Base-by-base conservation (phyloP, 768 basidiomycete genomes). In the Termitomyces sp. region DNA sequence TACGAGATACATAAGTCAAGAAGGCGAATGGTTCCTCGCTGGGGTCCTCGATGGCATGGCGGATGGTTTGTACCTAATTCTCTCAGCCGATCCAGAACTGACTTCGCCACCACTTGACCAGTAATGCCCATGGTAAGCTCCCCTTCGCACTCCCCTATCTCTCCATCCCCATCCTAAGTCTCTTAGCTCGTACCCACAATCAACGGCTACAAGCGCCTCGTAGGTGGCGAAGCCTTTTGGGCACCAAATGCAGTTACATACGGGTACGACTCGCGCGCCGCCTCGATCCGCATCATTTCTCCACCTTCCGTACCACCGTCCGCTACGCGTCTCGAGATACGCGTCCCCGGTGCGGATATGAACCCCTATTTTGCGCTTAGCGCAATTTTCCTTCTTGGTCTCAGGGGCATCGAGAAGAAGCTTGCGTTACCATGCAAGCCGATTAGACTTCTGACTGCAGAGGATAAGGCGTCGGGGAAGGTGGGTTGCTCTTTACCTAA, bases 331-430 rank as follows among this genome's bases (percentile, higher is more conserved):
- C 83, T 99, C 65, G 97, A 99, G 76, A 76, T 99, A 14, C 88
- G 97, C 54, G 85, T 98, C 18, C 95, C 97, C 1, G 97, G 97
- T 26, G 97, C 97, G 39, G 97, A 99, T 68, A 93, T 98, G 84
- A 95, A 95, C 73, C 91, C 94, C 1, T 91, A 95, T 73, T 93
- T 89, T 62, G 85, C 94, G 0, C 74, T 98, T 44, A 87, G 90
- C 49, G 88, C 96, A 3, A 89, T 98, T 60, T 93, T 98, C 70
- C 79, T 84, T 20, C 76, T 96, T 30, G 97, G 97, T 9, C 68
- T 97, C 27, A 81, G 93, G 57, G 97, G 97, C 2, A 93, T 99
- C 56, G 82, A 86, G 72, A 88, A 87, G 74, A 83, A 89, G 70
- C 70, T 90, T 59, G 61, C 76, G 13, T 72, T 98, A 43, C 80